Percentiles rank a stretch among this genome's conserved stretches.
These are phyloP conservation scores for Microcera coccophila DNA, from an alignment of 2,329 filamentous ascomycete species.

Conservation along the genomic window DNA sequence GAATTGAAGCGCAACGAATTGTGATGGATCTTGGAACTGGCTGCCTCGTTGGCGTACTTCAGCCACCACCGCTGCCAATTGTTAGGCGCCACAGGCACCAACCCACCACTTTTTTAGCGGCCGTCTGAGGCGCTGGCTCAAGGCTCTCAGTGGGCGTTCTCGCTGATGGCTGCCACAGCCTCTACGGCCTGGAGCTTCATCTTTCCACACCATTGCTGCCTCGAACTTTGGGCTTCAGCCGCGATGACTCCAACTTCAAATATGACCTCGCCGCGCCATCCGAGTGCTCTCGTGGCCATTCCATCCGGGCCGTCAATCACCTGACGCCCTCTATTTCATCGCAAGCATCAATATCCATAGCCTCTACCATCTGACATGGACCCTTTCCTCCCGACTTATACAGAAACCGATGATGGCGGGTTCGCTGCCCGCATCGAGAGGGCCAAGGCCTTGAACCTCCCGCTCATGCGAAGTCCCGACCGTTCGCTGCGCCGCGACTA, in stretches of 20 bases:
- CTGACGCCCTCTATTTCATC: not conserved
- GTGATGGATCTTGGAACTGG: no score
- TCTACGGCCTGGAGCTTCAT: not conserved
- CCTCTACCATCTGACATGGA: not conserved
- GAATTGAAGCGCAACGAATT: no score
- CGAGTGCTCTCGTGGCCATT: not conserved
- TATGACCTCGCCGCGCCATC: not conserved
- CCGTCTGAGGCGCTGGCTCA: not conserved
- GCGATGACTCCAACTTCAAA: conserved; percentile 15
- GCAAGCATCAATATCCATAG: not conserved
- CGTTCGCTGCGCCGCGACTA: not conserved
- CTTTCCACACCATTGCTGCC: not conserved
- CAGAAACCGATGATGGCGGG: conserved; percentile 14
- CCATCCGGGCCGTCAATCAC: not conserved
- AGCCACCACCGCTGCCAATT: not conserved
- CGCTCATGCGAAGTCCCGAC: conserved; percentile 15
- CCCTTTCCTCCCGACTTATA: conserved; percentile 20
- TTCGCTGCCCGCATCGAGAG: conserved; percentile 20
- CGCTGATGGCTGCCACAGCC: not conserved
- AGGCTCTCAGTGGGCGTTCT: conserved; percentile 1
- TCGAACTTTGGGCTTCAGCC: not conserved
- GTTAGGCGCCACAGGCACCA: not conserved
- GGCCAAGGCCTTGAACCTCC: conserved; percentile 13
- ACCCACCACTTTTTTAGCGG: not conserved
- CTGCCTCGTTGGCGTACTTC: not conserved